Base-by-base conservation (phyloP, 2,329 filamentous ascomycete species). In the Verticillium albo-atrum region DNA sequence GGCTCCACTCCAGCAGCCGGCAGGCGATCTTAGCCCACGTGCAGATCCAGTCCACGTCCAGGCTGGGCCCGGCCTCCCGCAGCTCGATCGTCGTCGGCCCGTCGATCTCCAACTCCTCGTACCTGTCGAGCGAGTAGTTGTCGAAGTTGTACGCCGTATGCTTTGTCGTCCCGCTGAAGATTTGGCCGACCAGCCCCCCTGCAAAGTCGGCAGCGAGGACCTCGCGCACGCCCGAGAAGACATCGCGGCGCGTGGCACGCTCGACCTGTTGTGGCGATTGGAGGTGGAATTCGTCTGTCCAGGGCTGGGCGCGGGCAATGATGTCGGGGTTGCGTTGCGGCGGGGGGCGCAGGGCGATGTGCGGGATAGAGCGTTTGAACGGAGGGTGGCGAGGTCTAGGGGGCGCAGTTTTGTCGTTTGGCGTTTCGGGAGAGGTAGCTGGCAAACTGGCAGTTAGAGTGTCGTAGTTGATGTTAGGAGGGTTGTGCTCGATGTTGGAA, bases 21-120 rank as follows among this genome's bases (percentile, higher is more conserved):
- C 68, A 64, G 50, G 72, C 73, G 47, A 78, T 68, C 20, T 62
- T 63, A 15, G 64, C 63, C 75, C 75, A 79, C 3, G 59, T 62
- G 1, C 58, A 55, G 26, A 76, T 65, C 72, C 71, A 76, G 3
- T 65, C 64, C 9, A 70, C 62, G 47, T 75, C 68, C 15, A 78
- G 59, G 3, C 70, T 67, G 1, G 74, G 73, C 6, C 58, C 63
- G 0, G 70, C 75, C 62, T 74, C 71, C 52, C 76, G 74, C 56
- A 74, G 72, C 67, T 78, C 75, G 53, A 79, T 23, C 12, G 71
- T 72, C 47, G 54, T 23, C 14, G 37, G 20, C 5, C 12, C 26
- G 2, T 14, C 9, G 61, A 58, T 23, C 60, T 50, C 35, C 47
- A 58, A 2, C 25, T 4, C 14, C 12, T 25, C 3, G 20, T 50